Evolutionary conservation across 2,329 filamentous ascomycete genomes (phyloP), one percentile per base, ranked within the genome.

Genomic region (Diaporthe vaccinii): DNA sequence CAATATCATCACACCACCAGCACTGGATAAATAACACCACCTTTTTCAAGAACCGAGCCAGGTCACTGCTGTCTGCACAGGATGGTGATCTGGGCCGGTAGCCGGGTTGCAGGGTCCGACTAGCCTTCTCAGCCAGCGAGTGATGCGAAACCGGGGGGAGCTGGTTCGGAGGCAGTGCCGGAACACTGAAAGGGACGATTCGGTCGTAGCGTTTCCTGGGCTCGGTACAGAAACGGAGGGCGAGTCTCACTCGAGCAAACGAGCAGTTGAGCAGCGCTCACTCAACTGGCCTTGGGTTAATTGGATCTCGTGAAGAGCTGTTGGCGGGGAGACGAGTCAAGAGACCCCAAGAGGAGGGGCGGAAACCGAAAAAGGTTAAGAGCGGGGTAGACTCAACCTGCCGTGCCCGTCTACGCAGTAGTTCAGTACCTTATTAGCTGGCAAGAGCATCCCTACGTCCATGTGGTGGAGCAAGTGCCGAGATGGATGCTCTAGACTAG

Each of bases 261-360:
- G 61, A 34, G 41, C 61, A 65, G 31, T 39, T n/a, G 59, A 62
- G 15, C 36, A 61, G 36, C 22, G 15, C 57, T n/a, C 25, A 22
- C 5, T 14, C 53, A 34, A 49, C 28, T 44, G 14, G 9, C 39
- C 41, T 28, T 41, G 65, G 53, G 15, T 41, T 9, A 39, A 53
- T 51, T 68, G 62, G 44, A 68, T 51, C 17, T 49, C 22, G 34
- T n/a, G 65, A 28, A 31, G 65, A 9, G 46, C 49, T 55, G 65
- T 69, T 69, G 65, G 65, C 65, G 49, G 65, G 65, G 65, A 28
- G 49, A 69, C 65, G 65, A 69, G 49, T 41, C 49, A 69, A 69
- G 65, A 41, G 28, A 41, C 31, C 22, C 31, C 12, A 4, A 17
- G 8, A 20, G 46, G 14, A 22, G 34, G 28, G 49, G 15, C 7